Conservation (phyloP, 495 filamentous ascomycete species). For the Bombardia bombarda region DNA sequence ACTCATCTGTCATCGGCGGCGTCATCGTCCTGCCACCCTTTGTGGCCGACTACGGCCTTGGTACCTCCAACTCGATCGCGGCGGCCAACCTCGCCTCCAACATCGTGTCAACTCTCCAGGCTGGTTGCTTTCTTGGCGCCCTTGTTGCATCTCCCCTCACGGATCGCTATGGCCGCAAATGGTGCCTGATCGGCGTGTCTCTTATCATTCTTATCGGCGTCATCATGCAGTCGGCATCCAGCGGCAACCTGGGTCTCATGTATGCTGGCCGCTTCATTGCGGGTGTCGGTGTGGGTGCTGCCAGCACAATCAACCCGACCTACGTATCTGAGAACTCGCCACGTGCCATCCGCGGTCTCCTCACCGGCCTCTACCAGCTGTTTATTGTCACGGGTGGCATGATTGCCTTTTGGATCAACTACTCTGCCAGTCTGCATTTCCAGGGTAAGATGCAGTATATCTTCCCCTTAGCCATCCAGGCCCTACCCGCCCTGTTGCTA, state of each 20-base stretch:
- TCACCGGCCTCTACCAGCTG: constrained; percentile 52
- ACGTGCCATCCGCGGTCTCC: constrained; percentile 44
- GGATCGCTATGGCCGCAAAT: constrained; percentile 41
- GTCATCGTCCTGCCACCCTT: constrained; percentile 46
- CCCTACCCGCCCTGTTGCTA: constrained; percentile 52
- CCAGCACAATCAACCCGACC: constrained; percentile 52
- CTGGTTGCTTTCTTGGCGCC: constrained; percentile 43
- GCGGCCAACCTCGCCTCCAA: constrained; percentile 32
- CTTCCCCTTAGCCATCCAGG: constrained; percentile 61
- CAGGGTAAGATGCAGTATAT: constrained; percentile 42
- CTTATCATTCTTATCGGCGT: constrained; percentile 47
- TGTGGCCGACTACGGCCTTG: constrained; percentile 34
- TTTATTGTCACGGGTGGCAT: constrained; percentile 52
- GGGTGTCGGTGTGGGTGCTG: constrained; percentile 53
- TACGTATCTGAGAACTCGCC: constrained; percentile 49
- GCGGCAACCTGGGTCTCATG: constrained; percentile 47
- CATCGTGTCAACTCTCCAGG: constrained; percentile 50
- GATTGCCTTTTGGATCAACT: constrained; percentile 51
- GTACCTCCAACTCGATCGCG: constrained; percentile 14
- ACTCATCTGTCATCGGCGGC: constrained; percentile 58
- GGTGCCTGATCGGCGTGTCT: constrained; percentile 49
- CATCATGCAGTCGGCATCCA: constrained; percentile 45
- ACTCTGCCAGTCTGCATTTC: constrained; percentile 39
- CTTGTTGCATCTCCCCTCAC: constrained; percentile 27
- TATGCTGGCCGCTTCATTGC: constrained; percentile 54